A percentile compares a stretch with the other conserved stretches of the same genome.
Evolutionary conservation across 768 basidiomycete genomes (phyloP).

Genomic region (Hortiboletus campestris): DNA sequence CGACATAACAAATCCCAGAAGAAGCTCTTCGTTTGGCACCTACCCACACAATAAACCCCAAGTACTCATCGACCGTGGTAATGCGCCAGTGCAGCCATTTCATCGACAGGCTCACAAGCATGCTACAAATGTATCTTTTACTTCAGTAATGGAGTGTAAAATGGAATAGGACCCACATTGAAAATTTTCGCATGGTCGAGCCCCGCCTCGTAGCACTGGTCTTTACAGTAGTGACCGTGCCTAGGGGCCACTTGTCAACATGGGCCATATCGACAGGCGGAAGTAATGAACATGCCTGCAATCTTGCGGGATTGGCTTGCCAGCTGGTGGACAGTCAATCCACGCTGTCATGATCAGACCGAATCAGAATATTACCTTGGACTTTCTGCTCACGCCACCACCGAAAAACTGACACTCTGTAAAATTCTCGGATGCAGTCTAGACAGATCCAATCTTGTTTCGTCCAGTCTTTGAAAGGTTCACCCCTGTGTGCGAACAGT

Average conservation of each 20-base stretch:
- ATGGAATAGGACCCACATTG: not conserved
- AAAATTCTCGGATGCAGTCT: constrained; percentile 4
- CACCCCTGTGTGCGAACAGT: constrained; percentile 4
- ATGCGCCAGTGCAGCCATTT: not conserved
- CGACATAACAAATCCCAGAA: not conserved
- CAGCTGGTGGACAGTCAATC: not conserved
- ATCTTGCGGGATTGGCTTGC: not conserved
- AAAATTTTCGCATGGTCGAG: constrained; percentile 11
- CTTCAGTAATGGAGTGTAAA: not conserved
- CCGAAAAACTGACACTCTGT: constrained; percentile 4
- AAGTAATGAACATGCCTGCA: constrained; percentile 8
- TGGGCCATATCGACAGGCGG: not conserved
- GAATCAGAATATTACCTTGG: not conserved
- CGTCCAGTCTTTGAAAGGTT: constrained; percentile 5
- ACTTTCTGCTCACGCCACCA: constrained; percentile 12
- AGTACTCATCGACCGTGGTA: not conserved
- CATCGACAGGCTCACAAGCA: constrained; percentile 6
- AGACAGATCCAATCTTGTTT: constrained; percentile 8
- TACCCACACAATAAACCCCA: not conserved
- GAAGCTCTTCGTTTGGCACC: not conserved
- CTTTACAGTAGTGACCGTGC: constrained; percentile 12
- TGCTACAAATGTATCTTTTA: not conserved
- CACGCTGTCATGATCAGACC: not conserved
- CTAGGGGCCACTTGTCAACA: not conserved
- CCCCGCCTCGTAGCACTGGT: constrained; percentile 11